Evolutionary conservation across 805 yeast species (phyloP).

Genomic region (Wickerhamiella bombiphila): DNA sequence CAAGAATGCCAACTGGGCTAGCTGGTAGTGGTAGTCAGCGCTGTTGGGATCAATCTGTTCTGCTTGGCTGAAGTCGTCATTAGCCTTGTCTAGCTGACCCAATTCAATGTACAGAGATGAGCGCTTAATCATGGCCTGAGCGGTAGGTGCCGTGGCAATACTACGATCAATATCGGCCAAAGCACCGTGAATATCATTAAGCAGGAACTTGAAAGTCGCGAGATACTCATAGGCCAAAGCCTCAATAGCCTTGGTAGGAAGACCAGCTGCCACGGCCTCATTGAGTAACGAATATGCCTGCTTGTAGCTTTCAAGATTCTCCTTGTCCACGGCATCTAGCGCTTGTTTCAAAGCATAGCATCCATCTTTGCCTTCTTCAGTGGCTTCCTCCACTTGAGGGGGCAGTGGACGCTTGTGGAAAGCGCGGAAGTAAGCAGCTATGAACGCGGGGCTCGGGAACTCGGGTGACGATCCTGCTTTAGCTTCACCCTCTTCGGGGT

Average conservation of each 20-base stretch:
- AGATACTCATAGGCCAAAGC: slow-evolving; percentile 72
- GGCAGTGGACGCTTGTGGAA: slow-evolving; percentile 43
- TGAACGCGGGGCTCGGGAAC: slow-evolving; percentile 35
- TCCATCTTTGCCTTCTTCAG: slow-evolving; percentile 35
- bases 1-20: slow-evolving; percentile 81
- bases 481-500: slow-evolving; percentile 30
- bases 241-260: slow-evolving; percentile 20
- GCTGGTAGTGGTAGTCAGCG: slow-evolving; percentile 82
- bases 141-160: slow-evolving; percentile 47
- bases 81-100: slow-evolving; percentile 45
- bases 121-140: slow-evolving; percentile 67
- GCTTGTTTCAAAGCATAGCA: slow-evolving; percentile 54
- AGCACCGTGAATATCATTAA: slow-evolving; percentile 55
- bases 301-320: slow-evolving; percentile 42
- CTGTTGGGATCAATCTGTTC: slow-evolving; percentile 49
- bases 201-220: slow-evolving; percentile 73
- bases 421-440: slow-evolving; percentile 81
- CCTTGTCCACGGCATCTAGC: slow-evolving; percentile 37
- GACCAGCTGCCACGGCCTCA: slow-evolving; percentile 20
- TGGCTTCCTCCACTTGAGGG: slow-evolving; percentile 34
- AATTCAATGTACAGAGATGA: slow-evolving; percentile 76
- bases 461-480: slow-evolving; percentile 42
- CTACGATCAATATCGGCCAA: slow-evolving; percentile 50
- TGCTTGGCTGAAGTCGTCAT: slow-evolving; percentile 57
- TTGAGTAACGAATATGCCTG: slow-evolving; percentile 38